Evolutionary conservation across 331 rosid species (phyloP).

Genomic region (Cydonia oblonga): DNA sequence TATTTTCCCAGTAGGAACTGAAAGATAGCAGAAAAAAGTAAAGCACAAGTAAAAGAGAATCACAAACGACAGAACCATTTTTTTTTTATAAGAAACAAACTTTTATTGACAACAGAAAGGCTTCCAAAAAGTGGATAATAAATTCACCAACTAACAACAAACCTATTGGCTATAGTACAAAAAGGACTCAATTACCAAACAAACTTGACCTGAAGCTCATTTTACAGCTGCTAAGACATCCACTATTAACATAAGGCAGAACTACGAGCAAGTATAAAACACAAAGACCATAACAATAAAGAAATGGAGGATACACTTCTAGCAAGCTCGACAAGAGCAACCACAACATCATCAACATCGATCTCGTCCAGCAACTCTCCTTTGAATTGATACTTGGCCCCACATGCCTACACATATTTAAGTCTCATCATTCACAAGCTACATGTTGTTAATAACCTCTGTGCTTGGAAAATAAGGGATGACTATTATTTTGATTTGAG

Average conservation of each 20-base stretch:
- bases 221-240: no score
- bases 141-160: no score
- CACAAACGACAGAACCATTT: background rate
- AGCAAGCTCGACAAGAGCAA: slow-evolving; percentile 81
- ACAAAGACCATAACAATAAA: background rate
- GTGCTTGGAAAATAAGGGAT: background rate
- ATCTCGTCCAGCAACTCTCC: slow-evolving; percentile 75
- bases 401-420: slow-evolving; percentile 66
- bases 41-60: background rate
- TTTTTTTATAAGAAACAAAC: no score
- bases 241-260: background rate
- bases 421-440: slow-evolving; percentile 12
- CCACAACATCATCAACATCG: slow-evolving; percentile 93
- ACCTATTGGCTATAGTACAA: no score
- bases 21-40: background rate
- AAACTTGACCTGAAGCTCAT: no score
- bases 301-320: slow-evolving; percentile 43
- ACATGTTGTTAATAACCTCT: background rate
- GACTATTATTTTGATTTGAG: background rate
- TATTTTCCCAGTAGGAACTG: background rate
- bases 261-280: background rate
- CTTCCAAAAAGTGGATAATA: no score
- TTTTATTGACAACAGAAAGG: no score
- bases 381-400: slow-evolving; percentile 57
- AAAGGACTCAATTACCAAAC: no score